Percentiles rank a stretch among this genome's conserved stretches.
These are phyloP conservation scores for Aspergillus floridensis DNA, from an alignment of 2,329 filamentous ascomycete genomes.

Conservation along the genomic window DNA sequence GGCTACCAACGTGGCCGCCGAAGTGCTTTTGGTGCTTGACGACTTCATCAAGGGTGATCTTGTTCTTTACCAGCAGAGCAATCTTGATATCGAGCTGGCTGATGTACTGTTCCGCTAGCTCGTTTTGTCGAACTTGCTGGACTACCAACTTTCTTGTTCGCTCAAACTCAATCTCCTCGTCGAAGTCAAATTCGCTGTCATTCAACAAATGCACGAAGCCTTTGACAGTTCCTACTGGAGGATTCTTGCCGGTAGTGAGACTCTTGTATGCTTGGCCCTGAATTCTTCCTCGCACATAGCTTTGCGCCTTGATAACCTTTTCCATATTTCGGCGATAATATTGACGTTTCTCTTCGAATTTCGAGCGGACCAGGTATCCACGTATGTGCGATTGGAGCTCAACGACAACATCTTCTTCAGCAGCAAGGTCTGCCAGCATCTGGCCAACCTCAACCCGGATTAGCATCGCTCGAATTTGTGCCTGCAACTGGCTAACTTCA, in stretches of 20 bases:
- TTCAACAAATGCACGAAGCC: slow-evolving; percentile 97
- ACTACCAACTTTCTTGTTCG: slow-evolving; percentile 92
- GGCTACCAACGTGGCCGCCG: slow-evolving; percentile 78
- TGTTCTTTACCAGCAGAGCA: slow-evolving; percentile 96
- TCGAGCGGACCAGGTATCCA: slow-evolving; percentile 69
- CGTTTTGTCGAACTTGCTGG: slow-evolving; percentile 94
- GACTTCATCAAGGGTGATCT: slow-evolving; percentile 97
- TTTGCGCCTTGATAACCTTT: slow-evolving; percentile 98
- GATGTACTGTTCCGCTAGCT: slow-evolving; percentile 96
- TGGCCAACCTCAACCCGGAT: slow-evolving; percentile 70
- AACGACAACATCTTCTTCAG: slow-evolving; percentile 72
- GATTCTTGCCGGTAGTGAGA: slow-evolving; percentile 92
- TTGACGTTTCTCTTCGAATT: slow-evolving; percentile 79
- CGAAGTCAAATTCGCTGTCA: slow-evolving; percentile 98
- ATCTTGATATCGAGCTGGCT: slow-evolving; percentile 99
- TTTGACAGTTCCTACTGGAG: slow-evolving; percentile 93
- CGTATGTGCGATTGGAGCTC: slow-evolving; percentile 73
- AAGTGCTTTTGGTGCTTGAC: slow-evolving; percentile 96
- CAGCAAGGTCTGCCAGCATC: slow-evolving; percentile 73
- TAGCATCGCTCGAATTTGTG: slow-evolving; percentile 73
- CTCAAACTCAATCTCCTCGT: slow-evolving; percentile 97
- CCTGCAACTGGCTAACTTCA: slow-evolving; percentile 69
- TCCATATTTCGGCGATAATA: slow-evolving; percentile 97
- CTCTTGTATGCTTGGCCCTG: slow-evolving; percentile 98
- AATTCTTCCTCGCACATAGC: slow-evolving; percentile 88